Percentiles rank a stretch among this genome's conserved stretches.
These are phyloP conservation scores for Vigna radiata DNA, from an alignment of 306 rosid species.

Conservation along the genomic window DNA sequence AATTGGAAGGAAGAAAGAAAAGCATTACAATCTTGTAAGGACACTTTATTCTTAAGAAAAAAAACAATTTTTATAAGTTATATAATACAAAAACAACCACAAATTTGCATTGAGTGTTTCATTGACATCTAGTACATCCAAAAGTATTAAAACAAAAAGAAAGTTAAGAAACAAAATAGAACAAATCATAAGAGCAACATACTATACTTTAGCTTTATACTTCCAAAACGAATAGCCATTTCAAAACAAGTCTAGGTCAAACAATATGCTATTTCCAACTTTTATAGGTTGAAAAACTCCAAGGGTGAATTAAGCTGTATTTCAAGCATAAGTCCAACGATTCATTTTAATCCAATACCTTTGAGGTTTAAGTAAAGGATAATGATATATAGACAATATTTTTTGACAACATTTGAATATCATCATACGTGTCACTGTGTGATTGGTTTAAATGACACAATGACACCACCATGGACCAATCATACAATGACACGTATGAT, in stretches of 20 bases:
- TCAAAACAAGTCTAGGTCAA: constrained; percentile 44
- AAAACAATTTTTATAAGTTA: neutral
- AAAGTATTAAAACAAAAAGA: neutral
- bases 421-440: too few relatives aligned
- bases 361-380: constrained; percentile 18
- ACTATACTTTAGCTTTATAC: neutral
- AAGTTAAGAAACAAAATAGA: neutral
- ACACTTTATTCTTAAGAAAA: too few relatives aligned
- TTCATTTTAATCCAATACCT: constrained; percentile 46
- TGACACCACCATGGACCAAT: too few relatives aligned
- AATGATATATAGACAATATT: too few relatives aligned
- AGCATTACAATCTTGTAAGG: too few relatives aligned
- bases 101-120: neutral
- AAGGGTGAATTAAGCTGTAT: constrained; percentile 48
- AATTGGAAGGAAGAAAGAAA: too few relatives aligned
- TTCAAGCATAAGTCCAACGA: constrained; percentile 36
- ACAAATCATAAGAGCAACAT: neutral
- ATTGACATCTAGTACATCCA: neutral
- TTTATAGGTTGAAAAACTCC: constrained; percentile 34
- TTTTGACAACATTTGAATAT: too few relatives aligned
- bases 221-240: constrained; percentile 1
- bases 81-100: neutral
- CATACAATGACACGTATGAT: too few relatives aligned
- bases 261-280: constrained; percentile 27
- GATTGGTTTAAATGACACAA: too few relatives aligned